Conservation (phyloP, 805 yeast species). For the Spathaspora sp. region DNA sequence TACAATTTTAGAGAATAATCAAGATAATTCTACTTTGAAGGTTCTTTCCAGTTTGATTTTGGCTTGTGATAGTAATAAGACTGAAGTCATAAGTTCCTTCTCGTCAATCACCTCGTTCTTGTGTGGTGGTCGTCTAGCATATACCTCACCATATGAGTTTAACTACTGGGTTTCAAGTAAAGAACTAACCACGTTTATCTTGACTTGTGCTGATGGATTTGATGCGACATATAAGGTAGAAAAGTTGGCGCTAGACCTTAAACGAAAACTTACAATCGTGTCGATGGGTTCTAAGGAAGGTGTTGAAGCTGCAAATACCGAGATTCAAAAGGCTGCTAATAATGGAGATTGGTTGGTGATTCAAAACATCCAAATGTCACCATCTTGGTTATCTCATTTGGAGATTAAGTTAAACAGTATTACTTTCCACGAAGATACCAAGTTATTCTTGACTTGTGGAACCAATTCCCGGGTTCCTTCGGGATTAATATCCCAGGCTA, state of each 20-base stretch:
- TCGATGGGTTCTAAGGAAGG: conserved; percentile 80
- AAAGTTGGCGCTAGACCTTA: conserved; percentile 32
- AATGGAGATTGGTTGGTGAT: conserved; percentile 68
- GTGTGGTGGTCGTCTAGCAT: conserved; percentile 9
- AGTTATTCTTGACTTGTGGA: conserved; percentile 64
- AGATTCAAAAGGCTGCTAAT: conserved; percentile 43
- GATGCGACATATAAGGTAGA: conserved; percentile 63
- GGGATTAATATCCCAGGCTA: conserved; percentile 51
- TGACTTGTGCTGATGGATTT: conserved; percentile 57
- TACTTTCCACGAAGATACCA: conserved; percentile 33
- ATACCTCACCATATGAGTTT: conserved; percentile 30
- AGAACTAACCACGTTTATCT: conserved; percentile 37
- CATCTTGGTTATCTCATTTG: conserved; percentile 55
- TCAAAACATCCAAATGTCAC: conserved; percentile 78
- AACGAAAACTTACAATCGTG: conserved; percentile 35
- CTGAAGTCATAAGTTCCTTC: conserved; percentile 2
- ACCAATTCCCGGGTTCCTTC: conserved; percentile 48
- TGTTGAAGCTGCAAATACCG: conserved; percentile 49
- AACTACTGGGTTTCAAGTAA: conserved; percentile 20
- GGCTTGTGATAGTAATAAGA: conserved; percentile 4
- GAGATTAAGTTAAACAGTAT: conserved; percentile 41
- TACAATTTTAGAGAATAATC: conserved; percentile 8
- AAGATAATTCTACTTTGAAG: conserved; percentile 15
- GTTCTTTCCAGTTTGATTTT: conserved; percentile 12
- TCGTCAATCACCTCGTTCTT: conserved; percentile 2